phyloP scores from a whole-genome alignment of 306 rosid species.

The Citrullus colocynthis region DNA sequence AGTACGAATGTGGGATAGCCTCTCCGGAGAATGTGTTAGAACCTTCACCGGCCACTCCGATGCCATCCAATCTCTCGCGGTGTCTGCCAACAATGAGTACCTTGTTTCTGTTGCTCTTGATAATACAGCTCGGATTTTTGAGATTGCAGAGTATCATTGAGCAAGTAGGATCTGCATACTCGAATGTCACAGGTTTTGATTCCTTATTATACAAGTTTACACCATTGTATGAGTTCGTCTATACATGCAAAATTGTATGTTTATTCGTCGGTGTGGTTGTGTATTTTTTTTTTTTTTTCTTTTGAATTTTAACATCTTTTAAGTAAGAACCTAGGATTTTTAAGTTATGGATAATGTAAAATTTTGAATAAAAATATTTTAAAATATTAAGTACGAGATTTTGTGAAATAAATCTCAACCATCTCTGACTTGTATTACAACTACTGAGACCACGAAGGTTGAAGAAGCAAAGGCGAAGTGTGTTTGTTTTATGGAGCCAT shows the following conservation, averaged over 20 bases:
- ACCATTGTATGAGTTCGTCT: background rate
- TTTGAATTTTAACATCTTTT: background rate
- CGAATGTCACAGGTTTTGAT: background rate
- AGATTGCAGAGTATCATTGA: conserved; percentile 35
- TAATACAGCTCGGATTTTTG: conserved; percentile 72
- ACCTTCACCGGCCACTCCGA: conserved; percentile 54
- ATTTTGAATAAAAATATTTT: background rate
- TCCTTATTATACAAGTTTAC: background rate
- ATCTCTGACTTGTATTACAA: background rate
- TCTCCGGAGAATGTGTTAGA: conserved; percentile 62
- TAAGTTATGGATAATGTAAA: background rate
- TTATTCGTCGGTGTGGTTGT: background rate
- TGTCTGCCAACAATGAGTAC: conserved; percentile 47
- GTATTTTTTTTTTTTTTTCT: background rate
- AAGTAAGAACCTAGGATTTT: background rate
- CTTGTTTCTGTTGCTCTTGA: conserved; percentile 67
- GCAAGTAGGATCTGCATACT: conserved; percentile 2
- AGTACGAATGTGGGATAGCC: conserved; percentile 71
- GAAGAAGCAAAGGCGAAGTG: too few species aligned
- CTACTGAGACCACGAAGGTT: too few species aligned
- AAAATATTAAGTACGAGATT: background rate
- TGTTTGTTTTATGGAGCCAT: too few species aligned
- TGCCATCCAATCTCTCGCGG: conserved; percentile 49
- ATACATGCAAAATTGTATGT: background rate
- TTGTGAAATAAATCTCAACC: too few species aligned